These are phyloP conservation scores for Trypanosoma mega DNA, from an alignment of 208 protist genomes.

Conservation along the genomic window DNA sequence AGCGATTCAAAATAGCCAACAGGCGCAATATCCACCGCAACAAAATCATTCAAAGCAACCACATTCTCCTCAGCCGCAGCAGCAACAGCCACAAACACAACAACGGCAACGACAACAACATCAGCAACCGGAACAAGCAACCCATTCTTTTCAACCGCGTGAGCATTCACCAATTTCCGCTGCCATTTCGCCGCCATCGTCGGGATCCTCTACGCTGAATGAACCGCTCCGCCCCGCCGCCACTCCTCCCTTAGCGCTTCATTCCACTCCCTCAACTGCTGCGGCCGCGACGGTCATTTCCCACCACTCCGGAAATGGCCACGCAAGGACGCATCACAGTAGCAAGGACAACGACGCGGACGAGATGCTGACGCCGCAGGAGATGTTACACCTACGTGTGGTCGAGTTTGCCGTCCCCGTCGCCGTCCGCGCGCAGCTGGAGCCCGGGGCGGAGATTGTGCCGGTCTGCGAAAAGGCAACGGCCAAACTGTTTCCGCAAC, in stretches of 20 bases:
- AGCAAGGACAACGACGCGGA: conserved; percentile 1
- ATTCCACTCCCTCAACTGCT: no score
- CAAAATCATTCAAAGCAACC: not conserved
- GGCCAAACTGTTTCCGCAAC: conserved; percentile 22
- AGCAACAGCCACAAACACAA: not conserved
- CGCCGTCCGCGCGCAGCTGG: conserved; percentile 14
- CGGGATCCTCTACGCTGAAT: conserved; percentile 6
- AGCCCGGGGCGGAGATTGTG: conserved; percentile 8
- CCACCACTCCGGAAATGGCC: no score
- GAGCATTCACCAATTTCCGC: not conserved
- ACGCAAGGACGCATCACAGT: not conserved
- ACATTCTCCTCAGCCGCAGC: no score
- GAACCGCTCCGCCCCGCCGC: not conserved
- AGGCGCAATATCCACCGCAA: not conserved
- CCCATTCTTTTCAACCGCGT: not conserved
- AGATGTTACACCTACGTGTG: conserved; percentile 18
- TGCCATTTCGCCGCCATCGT: conserved; percentile 15
- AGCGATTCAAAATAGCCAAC: not conserved
- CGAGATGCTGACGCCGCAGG: conserved; percentile 15
- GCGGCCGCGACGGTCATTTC: no score
- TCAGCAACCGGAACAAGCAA: not conserved
- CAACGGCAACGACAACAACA: not conserved
- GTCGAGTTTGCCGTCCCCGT: conserved; percentile 25
- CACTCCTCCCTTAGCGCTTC: no score
- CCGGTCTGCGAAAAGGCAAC: conserved; percentile 20